Base-by-base conservation (phyloP, 2,329 filamentous ascomycete species). In the Capronia coronata region DNA sequence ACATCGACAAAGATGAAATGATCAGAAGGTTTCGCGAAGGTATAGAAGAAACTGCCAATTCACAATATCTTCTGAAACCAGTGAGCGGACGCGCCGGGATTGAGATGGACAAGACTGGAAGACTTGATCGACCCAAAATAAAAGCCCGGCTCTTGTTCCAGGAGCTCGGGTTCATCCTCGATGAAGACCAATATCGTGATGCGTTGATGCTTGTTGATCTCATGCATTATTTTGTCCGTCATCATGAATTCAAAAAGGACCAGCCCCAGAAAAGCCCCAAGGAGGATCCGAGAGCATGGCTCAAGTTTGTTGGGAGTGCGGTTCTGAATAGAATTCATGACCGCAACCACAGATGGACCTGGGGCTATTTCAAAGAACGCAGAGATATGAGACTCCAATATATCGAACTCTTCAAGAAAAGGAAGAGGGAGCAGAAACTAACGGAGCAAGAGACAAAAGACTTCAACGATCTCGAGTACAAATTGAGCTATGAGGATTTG, bases 171-270 rank as follows among this genome's bases (percentile, higher is more conserved):
- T 84, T 99, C 56, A 87, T 97, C n/a, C 77, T 99, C 25, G 94
- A 99, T 60, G 91, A 98, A 58, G 82, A 96, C 58, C 93, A 99
- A 66, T 99, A 99, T 65, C 86, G 94, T 23, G 93, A 99, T 69
- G 88, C 85, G 3, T 72, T 99, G 51, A 98, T 98, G 93, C 86
- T 99, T 74, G 86, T 97, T 1, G 93, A 99, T 65, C 75, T 97
- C 2, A 98, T 99, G 73, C 93, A 98, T 67, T 97, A 95, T 69
- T 98, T 97, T 67, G 86, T 96, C 60, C 84, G 91, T 25, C 93
- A 98, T 59, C 93, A 97, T 66, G 91, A 99, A 66, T 96, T 97
- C 72, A 94, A 94, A 65, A 91, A 85, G 61, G 75, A 89, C 51
- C 88, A 95, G 61, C 93, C 93, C 2, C 93, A 94, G 64, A 83